These are phyloP conservation scores for Parascedosporium putredinis DNA, from an alignment of 2,329 filamentous ascomycete genomes.

Conservation along the genomic window DNA sequence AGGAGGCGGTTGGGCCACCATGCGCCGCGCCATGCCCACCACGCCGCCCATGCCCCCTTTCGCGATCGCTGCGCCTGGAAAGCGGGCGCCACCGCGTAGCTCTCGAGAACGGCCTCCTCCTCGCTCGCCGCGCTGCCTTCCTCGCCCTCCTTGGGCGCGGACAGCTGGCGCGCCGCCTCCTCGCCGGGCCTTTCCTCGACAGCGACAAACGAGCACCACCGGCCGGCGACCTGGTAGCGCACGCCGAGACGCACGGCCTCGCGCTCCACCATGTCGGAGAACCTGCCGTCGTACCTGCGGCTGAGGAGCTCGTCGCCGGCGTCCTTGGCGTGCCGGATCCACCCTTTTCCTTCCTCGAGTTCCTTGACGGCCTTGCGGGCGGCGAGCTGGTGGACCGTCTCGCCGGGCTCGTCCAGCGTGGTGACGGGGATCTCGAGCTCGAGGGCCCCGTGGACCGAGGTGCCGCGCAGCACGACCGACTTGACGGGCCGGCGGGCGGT, in stretches of 20 bases:
- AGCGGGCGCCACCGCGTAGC: no score
- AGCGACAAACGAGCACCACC: constrained; percentile 66
- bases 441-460: constrained; percentile 45
- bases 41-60: no score
- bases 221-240: constrained; percentile 55
- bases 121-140: no score
- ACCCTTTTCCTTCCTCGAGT: constrained; percentile 60
- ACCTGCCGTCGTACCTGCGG: constrained; percentile 36
- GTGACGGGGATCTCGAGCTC: constrained; percentile 55
- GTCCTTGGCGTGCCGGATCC: constrained; percentile 44
- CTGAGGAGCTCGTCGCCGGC: constrained; percentile 31
- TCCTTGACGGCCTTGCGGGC: constrained; percentile 58
- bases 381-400: constrained; percentile 60
- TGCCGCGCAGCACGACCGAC: constrained; percentile 48
- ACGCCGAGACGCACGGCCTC: constrained; percentile 58
- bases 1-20: no score
- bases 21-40: no score
- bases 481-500: constrained; percentile 33
- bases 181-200: constrained; percentile 20
- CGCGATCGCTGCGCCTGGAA: no score
- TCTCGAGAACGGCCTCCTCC: no score
- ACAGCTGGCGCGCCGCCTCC: no score
- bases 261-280: constrained; percentile 49
- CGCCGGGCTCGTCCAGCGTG: constrained; percentile 28
- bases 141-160: no score